These are phyloP conservation scores for Kazachstania bromeliacearum DNA, from an alignment of 805 yeast genomes.

Conservation along the genomic window DNA sequence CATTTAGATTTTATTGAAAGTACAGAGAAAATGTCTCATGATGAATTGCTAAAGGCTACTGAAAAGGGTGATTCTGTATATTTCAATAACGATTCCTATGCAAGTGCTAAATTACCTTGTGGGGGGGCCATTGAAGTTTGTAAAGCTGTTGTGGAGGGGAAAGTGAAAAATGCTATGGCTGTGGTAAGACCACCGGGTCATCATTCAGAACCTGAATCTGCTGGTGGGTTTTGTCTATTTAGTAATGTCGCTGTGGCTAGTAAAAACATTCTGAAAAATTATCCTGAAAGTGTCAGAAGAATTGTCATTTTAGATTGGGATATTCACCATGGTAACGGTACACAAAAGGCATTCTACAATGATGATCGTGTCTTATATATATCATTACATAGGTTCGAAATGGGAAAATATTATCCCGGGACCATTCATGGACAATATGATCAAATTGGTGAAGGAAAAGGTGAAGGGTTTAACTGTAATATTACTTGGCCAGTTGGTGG, in stretches of 20 bases:
- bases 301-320: conserved; percentile 94
- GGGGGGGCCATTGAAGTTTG: conserved; percentile 98
- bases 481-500: conserved; percentile 92
- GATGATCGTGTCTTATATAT: conserved; percentile 88
- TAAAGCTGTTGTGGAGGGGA: conserved; percentile 86
- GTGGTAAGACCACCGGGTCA: conserved; percentile 98
- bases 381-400: conserved; percentile 86
- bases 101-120: conserved; percentile 84
- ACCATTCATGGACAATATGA: conserved; percentile 75
- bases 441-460: conserved; percentile 75
- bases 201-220: conserved; percentile 95
- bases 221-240: conserved; percentile 95
- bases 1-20: conserved; percentile 69
- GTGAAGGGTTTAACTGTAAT: conserved; percentile 81
- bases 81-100: conserved; percentile 79
- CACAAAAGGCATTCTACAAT: conserved; percentile 82
- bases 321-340: conserved; percentile 98
- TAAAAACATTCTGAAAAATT: conserved; percentile 64
- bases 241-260: conserved; percentile 98
- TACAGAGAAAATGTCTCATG: conserved; percentile 70
- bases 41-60: conserved; percentile 67
- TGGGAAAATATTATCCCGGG: conserved; percentile 91
- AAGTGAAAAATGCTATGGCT: conserved; percentile 85
- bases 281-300: conserved; percentile 80
- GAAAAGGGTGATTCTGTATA: conserved; percentile 92